Base-by-base conservation (phyloP, 306 rosid genomes). In the Cucumis cinereus region DNA sequence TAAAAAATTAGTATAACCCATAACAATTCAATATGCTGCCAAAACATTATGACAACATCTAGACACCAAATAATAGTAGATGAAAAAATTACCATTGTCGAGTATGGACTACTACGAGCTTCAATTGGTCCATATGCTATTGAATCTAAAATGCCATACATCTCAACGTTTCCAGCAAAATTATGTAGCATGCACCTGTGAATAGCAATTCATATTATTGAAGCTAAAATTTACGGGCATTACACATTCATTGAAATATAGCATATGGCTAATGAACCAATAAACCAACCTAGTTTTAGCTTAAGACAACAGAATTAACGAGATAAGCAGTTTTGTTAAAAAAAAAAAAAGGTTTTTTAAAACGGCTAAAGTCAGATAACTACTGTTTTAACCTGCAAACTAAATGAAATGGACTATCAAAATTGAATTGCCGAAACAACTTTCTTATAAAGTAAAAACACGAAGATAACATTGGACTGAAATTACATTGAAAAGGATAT, bases 161-260 rank as follows among this genome's bases (percentile, higher is more conserved):
- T 93, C 86, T 90, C 95, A 73, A 87, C 50, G 17, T 93, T 90
- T 84, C 95, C 98, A 35, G 98, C 96, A 80, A 93, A 90, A 77
- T 93, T 93, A 88, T 93, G 98, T 80, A 93, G 89, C 98, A 93
- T 93, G 78, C 98, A 90, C 98, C 95, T 93, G 96, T 55, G 77
- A 33, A 77, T 73, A 73, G 83, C 63, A 80, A 81, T n/a, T 58
- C 16, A 54, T 30, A 33, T 36, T 30, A 53, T 53, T 35, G n/a
- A 33, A 54, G 47, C 19, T 30, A 24, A 63, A 70, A 13, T 43
- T 70, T 47, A 24, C 22, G 11, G 14, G 75, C 23, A 14, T 70
- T 23, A 47, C 28, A 24, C 12, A 47, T 24, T 14, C n/a, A 17
- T 47, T 70, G 58, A 71, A 49, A 71, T 71, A 71, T 17, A 50